Base-by-base conservation (phyloP, 345 rosid species). In the Bretschneidera sinensis region DNA sequence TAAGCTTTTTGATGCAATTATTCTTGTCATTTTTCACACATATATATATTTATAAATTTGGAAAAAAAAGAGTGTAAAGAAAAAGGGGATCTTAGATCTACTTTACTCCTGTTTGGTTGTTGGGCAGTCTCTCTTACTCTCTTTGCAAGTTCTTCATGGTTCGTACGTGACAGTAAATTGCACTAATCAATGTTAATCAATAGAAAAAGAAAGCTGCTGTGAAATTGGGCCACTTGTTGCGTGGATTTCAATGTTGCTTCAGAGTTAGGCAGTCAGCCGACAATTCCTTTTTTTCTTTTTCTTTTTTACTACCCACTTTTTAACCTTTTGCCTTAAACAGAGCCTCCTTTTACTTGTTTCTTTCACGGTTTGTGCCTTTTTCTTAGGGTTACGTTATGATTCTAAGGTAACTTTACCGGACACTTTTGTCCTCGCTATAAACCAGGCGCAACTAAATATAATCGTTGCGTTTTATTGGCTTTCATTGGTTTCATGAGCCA, bases 181-280 rank as follows among this genome's bases (percentile, higher is more conserved):
- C 34, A 48, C 3, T 48, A 13, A 20, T 5, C 16, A 61, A 48
- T 15, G 20, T 15, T 19, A 59, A 25, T 19, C 0, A 23, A 43
- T 4, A 55, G 49, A 9, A 15, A 55, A 63, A 24, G 39, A 48
- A 20, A 21, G 16, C 48, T 9, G 51, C 15, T 3, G 6, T 39
- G 7, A 9, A n/a, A 20, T 16, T 52, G 69, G 66, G 63, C 71
- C 68, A 64, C 60, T 45, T 55, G 50, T 59, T 50, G 78, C 80
- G 80, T 70, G 71, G 59, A 58, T 67, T 72, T 75, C 76, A 64
- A 77, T 71, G 79, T 77, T 80, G 80, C 82, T 80, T 69, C 70
- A 74, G 71, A 59, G 61, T 43, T 43, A 48, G 70, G 54, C 66
- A 45, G 71, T 71, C 65, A 62, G 64, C 85, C 76, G 82, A 77